Evolutionary conservation across 1,284 basidiomycete species (phyloP).

Genomic region (Rhodotorula mucilaginosa): DNA sequence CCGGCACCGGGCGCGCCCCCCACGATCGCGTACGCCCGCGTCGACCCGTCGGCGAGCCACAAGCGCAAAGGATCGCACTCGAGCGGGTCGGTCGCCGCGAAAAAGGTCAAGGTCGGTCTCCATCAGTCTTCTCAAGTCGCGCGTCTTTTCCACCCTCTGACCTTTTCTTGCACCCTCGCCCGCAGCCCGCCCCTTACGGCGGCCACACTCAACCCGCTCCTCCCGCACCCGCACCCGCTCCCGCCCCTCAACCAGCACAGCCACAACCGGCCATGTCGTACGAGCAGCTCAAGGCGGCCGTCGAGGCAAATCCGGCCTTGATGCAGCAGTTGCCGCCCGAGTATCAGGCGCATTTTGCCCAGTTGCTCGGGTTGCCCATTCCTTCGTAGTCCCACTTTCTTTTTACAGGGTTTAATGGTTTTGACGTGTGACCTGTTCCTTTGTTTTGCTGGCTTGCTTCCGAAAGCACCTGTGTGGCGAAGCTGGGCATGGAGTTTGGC

Average conservation of each 20-base stretch:
- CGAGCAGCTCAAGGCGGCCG: constrained; percentile 27
- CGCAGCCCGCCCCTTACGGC: constrained; percentile 13
- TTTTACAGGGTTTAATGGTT: not conserved
- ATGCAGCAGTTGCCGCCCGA: constrained; percentile 32
- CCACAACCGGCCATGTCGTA: constrained; percentile 28
- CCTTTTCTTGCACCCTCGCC: not conserved
- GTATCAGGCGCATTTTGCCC: constrained; percentile 31
- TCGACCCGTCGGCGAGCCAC: not conserved
- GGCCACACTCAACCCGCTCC: constrained; percentile 8
- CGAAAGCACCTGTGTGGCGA: too few species aligned
- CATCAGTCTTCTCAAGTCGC: too few species aligned
- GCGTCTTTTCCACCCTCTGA: too few species aligned
- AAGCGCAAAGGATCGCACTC: constrained; percentile 11
- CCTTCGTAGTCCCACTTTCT: not conserved
- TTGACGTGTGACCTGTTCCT: too few species aligned
- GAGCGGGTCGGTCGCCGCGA: not conserved
- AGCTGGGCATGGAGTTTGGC: too few species aligned
- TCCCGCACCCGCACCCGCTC: not conserved
- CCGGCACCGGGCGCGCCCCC: constrained; percentile 10
- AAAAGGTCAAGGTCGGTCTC: constrained; percentile 19
- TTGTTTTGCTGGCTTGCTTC: too few species aligned
- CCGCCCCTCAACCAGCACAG: not conserved
- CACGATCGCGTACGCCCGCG: constrained; percentile 3
- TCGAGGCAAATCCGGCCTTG: constrained; percentile 30
- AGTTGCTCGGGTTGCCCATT: constrained; percentile 8